Conservation (phyloP, 805 yeast species). For the Wickerhamiella qilinensis region DNA sequence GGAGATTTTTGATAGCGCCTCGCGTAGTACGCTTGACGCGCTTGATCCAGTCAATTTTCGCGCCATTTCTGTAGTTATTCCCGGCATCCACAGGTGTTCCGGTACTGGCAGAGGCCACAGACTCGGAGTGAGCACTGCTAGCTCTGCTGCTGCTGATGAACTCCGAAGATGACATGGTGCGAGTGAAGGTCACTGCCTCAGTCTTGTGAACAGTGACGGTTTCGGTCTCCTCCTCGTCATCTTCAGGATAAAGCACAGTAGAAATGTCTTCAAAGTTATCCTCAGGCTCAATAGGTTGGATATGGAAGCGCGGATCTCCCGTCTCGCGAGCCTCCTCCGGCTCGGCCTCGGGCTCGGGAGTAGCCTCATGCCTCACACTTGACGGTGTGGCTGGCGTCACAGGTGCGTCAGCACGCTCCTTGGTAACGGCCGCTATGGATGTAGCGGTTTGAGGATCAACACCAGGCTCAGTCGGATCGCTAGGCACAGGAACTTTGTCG, state of each 20-base stretch:
- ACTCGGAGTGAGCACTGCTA: neutral
- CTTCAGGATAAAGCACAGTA: neutral
- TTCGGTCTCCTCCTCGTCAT: neutral
- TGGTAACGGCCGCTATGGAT: neutral
- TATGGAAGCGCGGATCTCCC: neutral
- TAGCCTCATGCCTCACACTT: neutral
- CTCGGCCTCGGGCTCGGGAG: neutral
- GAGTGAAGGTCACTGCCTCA: neutral
- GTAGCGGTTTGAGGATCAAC: neutral
- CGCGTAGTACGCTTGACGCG: slow-evolving; percentile 12
- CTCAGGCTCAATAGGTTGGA: neutral
- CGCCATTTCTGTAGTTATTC: neutral
- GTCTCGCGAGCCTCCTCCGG: neutral
- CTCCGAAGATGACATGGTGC: neutral
- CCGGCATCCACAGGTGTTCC: neutral
- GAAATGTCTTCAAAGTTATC: neutral
- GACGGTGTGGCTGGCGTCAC: neutral
- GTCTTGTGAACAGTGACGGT: neutral
- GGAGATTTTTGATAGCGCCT: slow-evolving; percentile 11
- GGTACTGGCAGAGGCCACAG: no score
- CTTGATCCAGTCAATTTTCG: slow-evolving; percentile 7
- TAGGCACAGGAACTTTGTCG: neutral
- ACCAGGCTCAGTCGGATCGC: neutral
- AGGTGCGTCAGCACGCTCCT: slow-evolving; percentile 1
- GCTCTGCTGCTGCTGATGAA: neutral